Base-by-base conservation (phyloP, 176 grass and related monocot genomes). In the Leersia perrieri region DNA sequence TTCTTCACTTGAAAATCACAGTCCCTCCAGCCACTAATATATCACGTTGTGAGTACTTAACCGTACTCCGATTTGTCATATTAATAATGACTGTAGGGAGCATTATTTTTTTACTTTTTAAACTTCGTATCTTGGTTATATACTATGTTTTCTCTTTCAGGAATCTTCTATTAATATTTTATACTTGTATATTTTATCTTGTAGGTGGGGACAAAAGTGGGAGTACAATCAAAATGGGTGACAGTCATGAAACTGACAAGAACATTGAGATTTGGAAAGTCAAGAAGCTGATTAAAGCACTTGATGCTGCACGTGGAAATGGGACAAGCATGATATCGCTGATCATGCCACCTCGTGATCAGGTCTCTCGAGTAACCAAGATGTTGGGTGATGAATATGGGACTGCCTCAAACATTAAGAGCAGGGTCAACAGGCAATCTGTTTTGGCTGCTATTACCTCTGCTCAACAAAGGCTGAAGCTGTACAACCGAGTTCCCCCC, bases 321-420 rank as follows among this genome's bases (percentile, higher is more conserved):
- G 85, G 85, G 16, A 87, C 85, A 35, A 87, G 85, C 72, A 87
- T 87, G 85, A 87, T 87, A 14, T 87, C 85, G 5, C 38, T 82
- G 38, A 82, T 76, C 62, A 87, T 82, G 78, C 85, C 78, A 3
- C 85, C 85, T 23, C 85, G 85, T 39, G 85, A 87, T 77, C 85
- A 87, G 53, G 73, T 87, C 33, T 76, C 85, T 51, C 72, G 78
- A 35, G 85, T 76, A 22, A 26, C 71, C 41, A 87, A 87, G 53
- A 87, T 82, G 85, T 32, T 87, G 85, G 85, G 85, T 63, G 78
- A 82, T 76, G 85, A 87, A 63, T 87, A 87, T 70, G 85, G 85
- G 70, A 87, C 85, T 32, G 85, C 85, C 30, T 82, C 78, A 0
- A 87, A 87, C 53, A 87, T 87, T 41, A 83, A 83, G 18, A 83